Conservation (phyloP, 1,284 basidiomycete genomes). For the Papiliotrema terrestris region DNA sequence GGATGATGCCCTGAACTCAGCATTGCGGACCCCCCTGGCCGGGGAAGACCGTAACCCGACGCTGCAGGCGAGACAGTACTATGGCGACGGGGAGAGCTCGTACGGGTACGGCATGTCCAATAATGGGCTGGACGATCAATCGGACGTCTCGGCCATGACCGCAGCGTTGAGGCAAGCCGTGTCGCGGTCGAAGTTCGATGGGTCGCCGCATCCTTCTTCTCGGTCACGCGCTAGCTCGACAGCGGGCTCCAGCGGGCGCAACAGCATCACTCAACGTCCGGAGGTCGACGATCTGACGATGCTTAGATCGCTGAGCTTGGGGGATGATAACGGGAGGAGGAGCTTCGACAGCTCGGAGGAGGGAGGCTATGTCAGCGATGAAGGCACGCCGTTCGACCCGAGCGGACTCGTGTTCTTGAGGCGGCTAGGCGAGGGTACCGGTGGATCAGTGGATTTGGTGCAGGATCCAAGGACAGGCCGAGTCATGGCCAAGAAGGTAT, state of each 20-base stretch:
- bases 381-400: slow-evolving; percentile 24
- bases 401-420: slow-evolving; percentile 67
- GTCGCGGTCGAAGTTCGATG: slow-evolving; percentile 20
- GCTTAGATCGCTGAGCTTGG: slow-evolving; percentile 1
- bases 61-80: slow-evolving; percentile 25
- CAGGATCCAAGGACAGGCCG: slow-evolving; percentile 67
- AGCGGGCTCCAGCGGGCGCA: slow-evolving; percentile 9
- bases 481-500: slow-evolving; percentile 84
- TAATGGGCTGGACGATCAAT: slow-evolving; percentile 16
- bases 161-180: slow-evolving; percentile 37
- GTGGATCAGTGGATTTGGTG: slow-evolving; percentile 92
- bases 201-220: slow-evolving; percentile 11
- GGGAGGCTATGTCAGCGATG: slow-evolving; percentile 10
- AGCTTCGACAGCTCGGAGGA: slow-evolving; percentile 3
- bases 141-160: slow-evolving; percentile 34
- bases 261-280: not conserved
- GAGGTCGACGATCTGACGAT: slow-evolving; percentile 8
- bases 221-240: slow-evolving; percentile 20
- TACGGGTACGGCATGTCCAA: slow-evolving; percentile 31
- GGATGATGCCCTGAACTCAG: slow-evolving; percentile 22
- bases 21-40: slow-evolving; percentile 17
- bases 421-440: slow-evolving; percentile 88
- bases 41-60: slow-evolving; percentile 41
- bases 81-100: slow-evolving; percentile 29
- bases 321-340: slow-evolving; percentile 4